Conservation (phyloP, 108 stramenopile species). For the Mediolabrus comicus region DNA sequence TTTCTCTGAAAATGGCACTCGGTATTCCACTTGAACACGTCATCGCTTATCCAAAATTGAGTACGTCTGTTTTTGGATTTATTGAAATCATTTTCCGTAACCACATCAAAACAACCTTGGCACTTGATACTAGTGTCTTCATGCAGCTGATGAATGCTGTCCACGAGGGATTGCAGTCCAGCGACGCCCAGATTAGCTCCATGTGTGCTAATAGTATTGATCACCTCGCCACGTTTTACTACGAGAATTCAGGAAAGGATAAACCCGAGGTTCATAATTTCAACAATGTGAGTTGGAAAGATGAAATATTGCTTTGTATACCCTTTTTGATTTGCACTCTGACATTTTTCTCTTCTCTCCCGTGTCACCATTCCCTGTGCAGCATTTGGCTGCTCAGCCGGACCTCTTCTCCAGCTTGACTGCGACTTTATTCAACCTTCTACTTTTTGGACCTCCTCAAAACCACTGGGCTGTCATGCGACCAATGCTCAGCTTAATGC, state of each 20-base stretch:
- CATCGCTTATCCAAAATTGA: conserved; percentile 93
- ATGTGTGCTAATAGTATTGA: conserved; percentile 93
- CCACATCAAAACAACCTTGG: conserved; percentile 85
- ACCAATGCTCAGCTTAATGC: conserved; percentile 96
- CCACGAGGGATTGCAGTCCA: conserved; percentile 94
- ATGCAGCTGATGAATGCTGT: conserved; percentile 93
- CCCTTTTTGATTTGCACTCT: background rate
- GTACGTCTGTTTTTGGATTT: conserved; percentile 92
- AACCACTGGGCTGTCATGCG: conserved; percentile 98
- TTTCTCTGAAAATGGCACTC: conserved; percentile 85
- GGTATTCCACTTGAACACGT: conserved; percentile 91
- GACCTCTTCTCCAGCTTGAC: conserved; percentile 90
- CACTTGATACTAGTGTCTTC: conserved; percentile 85
- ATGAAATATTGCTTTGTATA: background rate
- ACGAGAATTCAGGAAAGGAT: conserved; percentile 87
- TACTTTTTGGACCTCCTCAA: conserved; percentile 92
- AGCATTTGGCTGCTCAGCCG: conserved; percentile 87
- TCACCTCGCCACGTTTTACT: conserved; percentile 94
- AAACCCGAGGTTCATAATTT: conserved; percentile 82
- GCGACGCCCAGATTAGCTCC: conserved; percentile 84
- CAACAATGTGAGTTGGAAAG: conserved; percentile 60
- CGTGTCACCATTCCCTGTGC: conserved; percentile 1
- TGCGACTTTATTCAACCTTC: conserved; percentile 92
- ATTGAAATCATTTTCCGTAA: conserved; percentile 93
- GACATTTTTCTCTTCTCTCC: background rate